Evolutionary conservation across 163 green algal species (phyloP), one percentile per base, ranked within the genome.

Genomic region (Scenedesmus sp.): DNA sequence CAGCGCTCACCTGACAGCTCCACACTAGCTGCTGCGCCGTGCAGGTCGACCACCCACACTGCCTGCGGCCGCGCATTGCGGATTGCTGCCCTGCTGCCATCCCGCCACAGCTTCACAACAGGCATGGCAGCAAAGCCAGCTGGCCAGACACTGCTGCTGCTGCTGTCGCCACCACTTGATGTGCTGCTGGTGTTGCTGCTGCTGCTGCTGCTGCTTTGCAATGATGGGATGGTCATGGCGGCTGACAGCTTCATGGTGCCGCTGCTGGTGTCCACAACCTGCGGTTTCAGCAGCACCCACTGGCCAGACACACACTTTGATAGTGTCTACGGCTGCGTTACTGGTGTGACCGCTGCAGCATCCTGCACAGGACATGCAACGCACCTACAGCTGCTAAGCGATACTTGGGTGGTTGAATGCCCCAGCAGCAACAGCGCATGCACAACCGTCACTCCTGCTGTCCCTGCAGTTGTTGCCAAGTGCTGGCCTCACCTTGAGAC

Each of bases 71-170:
- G 20, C 15, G 86, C 66, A 67, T 90, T 90, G 86, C 86, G 67
- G 2, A 90, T 34, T 15, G 66, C 86, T 15, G 66, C 86, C 67
- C 86, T 83, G 46, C 52, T 60, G 64, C 66, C 86, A 56, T 90
- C 86, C 15, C 16, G 54, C 86, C 86, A 90, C 18, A 90, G 70
- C 66, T 84, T 66, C 54, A 90, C 26, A 13, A 90, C 67, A n/a
- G 83, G 86, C 60, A 89, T 88, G 59, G 59, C 60, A 26, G 59
- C 59, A 23, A 60, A 57, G 12, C 34, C 77, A 57, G 34, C 9
- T 60, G 59, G n/a, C 84, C 34, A 26, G 4, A 56, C 18, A 16
- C 10, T 20, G 59, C 57, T 2, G 10, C 3, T 84, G 64, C 64
- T 83, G 52, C 34, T 46, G 34, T 46, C 34, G 34, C 34, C 34